These are phyloP conservation scores for Astragalus membranaceus DNA, from an alignment of 306 rosid species.

Conservation along the genomic window DNA sequence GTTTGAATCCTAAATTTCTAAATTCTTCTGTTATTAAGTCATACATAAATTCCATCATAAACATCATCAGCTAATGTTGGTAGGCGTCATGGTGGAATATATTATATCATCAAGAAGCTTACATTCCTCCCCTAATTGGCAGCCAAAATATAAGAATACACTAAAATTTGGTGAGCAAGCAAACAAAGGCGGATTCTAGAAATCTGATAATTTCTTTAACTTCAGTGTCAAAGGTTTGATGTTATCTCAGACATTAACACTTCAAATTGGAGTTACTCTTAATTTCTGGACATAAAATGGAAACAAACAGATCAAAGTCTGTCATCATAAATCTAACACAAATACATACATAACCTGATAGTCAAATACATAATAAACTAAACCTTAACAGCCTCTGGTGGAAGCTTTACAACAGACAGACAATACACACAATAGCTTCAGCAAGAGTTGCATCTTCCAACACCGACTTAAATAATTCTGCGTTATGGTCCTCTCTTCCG, in stretches of 20 bases:
- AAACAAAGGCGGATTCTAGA: background rate
- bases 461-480: background rate
- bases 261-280: slow-evolving; percentile 11
- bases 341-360: slow-evolving; percentile 29
- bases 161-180: background rate
- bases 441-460: slow-evolving; percentile 7
- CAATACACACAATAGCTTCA: slow-evolving; percentile 11
- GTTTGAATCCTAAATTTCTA: no score
- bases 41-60: no score
- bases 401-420: slow-evolving; percentile 37
- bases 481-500: slow-evolving; percentile 45
- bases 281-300: background rate
- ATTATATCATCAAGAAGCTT: no score
- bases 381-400: slow-evolving; percentile 19
- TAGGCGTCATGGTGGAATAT: no score
- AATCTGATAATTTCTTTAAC: background rate
- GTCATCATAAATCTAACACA: slow-evolving; percentile 22
- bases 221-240: slow-evolving; percentile 12
- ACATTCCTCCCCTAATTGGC: no score
- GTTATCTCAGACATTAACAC: slow-evolving; percentile 21
- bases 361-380: slow-evolving; percentile 28
- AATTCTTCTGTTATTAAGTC: no score
- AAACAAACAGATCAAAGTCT: slow-evolving; percentile 20
- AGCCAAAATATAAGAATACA: no score
- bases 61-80: no score